These are phyloP conservation scores for Pythium sukuiense DNA, from an alignment of 352 stramenopile genomes.

Conservation along the genomic window DNA sequence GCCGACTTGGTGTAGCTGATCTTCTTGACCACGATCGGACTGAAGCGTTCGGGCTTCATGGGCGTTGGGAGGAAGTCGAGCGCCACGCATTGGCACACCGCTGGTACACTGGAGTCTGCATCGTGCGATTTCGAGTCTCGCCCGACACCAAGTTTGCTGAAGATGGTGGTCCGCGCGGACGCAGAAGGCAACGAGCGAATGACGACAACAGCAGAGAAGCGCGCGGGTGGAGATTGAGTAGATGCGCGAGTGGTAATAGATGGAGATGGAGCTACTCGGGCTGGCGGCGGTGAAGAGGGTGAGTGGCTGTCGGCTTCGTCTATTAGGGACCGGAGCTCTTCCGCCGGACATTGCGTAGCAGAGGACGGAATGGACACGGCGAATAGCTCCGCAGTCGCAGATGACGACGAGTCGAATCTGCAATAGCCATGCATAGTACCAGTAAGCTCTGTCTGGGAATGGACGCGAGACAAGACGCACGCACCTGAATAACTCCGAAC, in stretches of 20 bases:
- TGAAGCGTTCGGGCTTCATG: conserved; percentile 27
- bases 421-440: neutral
- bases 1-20: conserved; percentile 42
- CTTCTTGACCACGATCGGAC: conserved; percentile 47
- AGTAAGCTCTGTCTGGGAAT: neutral
- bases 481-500: conserved; percentile 1
- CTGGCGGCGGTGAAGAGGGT: neutral
- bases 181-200: conserved; percentile 4
- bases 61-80: conserved; percentile 67
- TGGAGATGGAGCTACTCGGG: neutral
- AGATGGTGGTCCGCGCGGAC: neutral
- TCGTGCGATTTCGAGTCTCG: neutral
- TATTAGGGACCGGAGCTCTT: conserved; percentile 23
- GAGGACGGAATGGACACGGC: conserved; percentile 5
- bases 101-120: neutral
- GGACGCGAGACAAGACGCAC: neutral
- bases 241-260: neutral
- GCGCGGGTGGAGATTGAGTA: neutral
- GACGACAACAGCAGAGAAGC: conserved; percentile 25
- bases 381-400: neutral
- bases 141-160: conserved; percentile 15
- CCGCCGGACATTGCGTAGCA: conserved; percentile 2
- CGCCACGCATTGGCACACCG: conserved; percentile 47
- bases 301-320: conserved; percentile 22
- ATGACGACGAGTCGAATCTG: conserved; percentile 8